These are phyloP conservation scores for Xylaria flabelliformis DNA, from an alignment of 495 filamentous ascomycete genomes.

Conservation along the genomic window DNA sequence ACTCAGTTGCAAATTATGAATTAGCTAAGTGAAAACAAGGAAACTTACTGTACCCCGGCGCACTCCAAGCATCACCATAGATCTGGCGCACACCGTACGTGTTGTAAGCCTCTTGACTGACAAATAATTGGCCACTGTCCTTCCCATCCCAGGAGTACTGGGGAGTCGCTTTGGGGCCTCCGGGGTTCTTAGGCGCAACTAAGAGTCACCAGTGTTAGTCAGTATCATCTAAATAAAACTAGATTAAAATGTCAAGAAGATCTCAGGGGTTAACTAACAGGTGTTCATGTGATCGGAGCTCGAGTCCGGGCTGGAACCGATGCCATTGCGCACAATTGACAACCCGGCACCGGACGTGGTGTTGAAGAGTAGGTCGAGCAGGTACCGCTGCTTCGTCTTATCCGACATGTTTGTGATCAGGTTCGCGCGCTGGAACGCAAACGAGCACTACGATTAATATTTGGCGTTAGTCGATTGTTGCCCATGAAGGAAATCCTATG, in stretches of 20 bases:
- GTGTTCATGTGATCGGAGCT: conserved; percentile 45
- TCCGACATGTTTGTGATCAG: conserved; percentile 56
- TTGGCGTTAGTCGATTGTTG: neutral
- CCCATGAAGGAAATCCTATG: neutral
- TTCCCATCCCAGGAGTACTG: conserved; percentile 59
- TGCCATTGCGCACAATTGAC: conserved; percentile 62
- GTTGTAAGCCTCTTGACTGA: conserved; percentile 56
- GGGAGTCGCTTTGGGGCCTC: conserved; percentile 46
- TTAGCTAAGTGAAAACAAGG: neutral
- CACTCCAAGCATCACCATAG: conserved; percentile 53
- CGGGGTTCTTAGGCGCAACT: conserved; percentile 54
- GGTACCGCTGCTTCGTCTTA: conserved; percentile 50
- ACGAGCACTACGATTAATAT: conserved; percentile 38
- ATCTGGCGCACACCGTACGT: conserved; percentile 55
- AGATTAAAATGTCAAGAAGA: no score
- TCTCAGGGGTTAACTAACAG: neutral
- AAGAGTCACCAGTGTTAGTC: conserved; percentile 45
- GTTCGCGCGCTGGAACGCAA: conserved; percentile 63
- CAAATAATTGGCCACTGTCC: conserved; percentile 60
- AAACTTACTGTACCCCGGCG: conserved; percentile 24
- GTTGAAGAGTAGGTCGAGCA: conserved; percentile 61
- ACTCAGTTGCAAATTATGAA: neutral
- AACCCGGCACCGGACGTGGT: conserved; percentile 58
- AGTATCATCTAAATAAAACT: neutral
- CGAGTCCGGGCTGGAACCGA: conserved; percentile 56